Conservation (phyloP, 495 filamentous ascomycete genomes). For the Penicillium antarcticum region DNA sequence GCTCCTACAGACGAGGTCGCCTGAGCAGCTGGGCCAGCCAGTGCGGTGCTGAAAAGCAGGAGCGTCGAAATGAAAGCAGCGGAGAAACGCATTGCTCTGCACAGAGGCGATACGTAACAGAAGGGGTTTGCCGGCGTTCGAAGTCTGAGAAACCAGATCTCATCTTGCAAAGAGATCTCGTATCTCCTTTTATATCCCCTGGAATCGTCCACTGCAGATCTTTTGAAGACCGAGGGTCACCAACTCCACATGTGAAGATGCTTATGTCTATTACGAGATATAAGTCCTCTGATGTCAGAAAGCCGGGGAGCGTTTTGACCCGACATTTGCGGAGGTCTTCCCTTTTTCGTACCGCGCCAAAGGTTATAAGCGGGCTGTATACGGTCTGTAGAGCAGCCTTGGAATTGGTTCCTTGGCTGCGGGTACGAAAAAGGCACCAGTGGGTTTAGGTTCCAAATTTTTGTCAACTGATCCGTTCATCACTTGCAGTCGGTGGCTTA, state of each 20-base stretch:
- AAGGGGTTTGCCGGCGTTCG: background rate
- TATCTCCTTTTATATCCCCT: conserved; percentile 20
- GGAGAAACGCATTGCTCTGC: conserved; percentile 30
- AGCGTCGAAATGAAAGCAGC: conserved; percentile 25
- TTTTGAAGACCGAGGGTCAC: conserved; percentile 18
- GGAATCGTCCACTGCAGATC: conserved; percentile 4
- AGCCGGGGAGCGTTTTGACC: conserved; percentile 5
- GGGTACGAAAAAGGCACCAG: conserved; percentile 3
- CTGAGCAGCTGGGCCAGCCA: conserved; percentile 21
- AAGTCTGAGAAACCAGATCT: background rate
- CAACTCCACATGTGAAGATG: conserved; percentile 27
- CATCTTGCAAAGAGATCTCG: conserved; percentile 3
- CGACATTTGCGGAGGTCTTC: conserved; percentile 11
- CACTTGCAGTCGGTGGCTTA: conserved; percentile 7
- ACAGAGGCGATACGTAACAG: conserved; percentile 7
- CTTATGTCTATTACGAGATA: background rate
- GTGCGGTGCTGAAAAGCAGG: conserved; percentile 27
- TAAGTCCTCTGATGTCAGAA: conserved; percentile 10
- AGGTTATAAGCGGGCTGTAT: conserved; percentile 2
- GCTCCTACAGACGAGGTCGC: conserved; percentile 13
- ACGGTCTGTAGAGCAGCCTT: background rate
- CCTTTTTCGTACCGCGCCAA: conserved; percentile 12
- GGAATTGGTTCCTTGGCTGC: background rate
- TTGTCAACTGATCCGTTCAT: conserved; percentile 6
- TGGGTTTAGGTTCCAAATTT: conserved; percentile 7